These are phyloP conservation scores for Eucalyptus pauciflora DNA, from an alignment of 345 rosid species.

Conservation along the genomic window DNA sequence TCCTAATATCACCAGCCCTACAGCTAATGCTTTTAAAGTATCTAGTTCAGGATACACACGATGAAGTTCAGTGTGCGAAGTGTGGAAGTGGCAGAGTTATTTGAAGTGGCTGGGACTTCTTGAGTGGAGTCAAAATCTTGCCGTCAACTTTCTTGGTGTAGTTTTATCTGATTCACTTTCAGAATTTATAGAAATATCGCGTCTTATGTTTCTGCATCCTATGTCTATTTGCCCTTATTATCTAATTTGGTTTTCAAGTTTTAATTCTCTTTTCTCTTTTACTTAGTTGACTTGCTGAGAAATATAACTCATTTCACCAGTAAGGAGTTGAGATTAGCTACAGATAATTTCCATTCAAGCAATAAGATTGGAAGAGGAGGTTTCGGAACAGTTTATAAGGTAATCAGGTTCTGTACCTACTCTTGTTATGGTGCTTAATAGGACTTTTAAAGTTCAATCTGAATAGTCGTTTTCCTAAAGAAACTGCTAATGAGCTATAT, in stretches of 20 bases:
- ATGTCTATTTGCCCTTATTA: neutral
- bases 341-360: constrained; percentile 26
- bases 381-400: constrained; percentile 59
- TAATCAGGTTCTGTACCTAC: neutral
- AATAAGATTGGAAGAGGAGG: constrained; percentile 51
- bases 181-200: neutral
- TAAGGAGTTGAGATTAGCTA: constrained; percentile 26
- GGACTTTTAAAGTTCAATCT: neutral
- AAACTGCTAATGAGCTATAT: neutral
- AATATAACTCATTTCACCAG: constrained; percentile 25
- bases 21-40: neutral
- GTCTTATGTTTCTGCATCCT: neutral
- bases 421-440: neutral
- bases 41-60: neutral
- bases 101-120: neutral
- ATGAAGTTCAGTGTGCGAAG: neutral
- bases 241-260: neutral
- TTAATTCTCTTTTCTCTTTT: neutral
- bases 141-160: neutral
- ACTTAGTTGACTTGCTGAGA: constrained; percentile 17
- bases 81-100: neutral
- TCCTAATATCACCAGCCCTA: neutral
- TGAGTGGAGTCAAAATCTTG: neutral
- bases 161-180: neutral
- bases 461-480: neutral